These are phyloP conservation scores for Auriculariales sp. DNA, from an alignment of 768 basidiomycete genomes.

Conservation along the genomic window DNA sequence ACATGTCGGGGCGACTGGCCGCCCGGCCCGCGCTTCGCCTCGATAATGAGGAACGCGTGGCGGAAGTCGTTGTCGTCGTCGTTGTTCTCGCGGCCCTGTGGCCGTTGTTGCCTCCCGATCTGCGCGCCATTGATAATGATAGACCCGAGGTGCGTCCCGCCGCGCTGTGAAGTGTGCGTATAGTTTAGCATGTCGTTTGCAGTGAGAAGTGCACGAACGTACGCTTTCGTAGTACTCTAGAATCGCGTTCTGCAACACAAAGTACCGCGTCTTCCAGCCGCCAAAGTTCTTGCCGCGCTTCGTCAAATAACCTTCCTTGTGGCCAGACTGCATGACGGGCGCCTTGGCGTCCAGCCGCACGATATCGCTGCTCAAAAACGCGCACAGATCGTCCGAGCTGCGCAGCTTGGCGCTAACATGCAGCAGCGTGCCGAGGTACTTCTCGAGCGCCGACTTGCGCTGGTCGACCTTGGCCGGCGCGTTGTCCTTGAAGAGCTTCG, in stretches of 20 bases:
- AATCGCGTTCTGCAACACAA: constrained; percentile 79
- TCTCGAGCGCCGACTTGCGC: constrained; percentile 62
- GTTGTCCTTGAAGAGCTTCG: constrained; percentile 90
- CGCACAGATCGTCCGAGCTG: constrained; percentile 78
- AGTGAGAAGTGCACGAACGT: constrained; percentile 26
- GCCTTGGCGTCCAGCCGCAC: constrained; percentile 61
- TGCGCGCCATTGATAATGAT: constrained; percentile 86
- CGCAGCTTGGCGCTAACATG: constrained; percentile 71
- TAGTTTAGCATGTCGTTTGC: constrained; percentile 9
- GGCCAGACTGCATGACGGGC: constrained; percentile 63
- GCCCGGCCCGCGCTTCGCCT: constrained; percentile 59
- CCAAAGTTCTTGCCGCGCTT: constrained; percentile 97
- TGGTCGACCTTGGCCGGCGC: constrained; percentile 95
- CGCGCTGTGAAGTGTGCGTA: constrained; percentile 38
- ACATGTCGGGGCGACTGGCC: constrained; percentile 73
- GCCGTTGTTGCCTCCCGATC: constrained; percentile 84
- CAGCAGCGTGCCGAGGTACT: constrained; percentile 74
- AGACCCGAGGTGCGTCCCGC: constrained; percentile 81
- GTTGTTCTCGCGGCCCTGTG: constrained; percentile 29
- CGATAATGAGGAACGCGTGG: constrained; percentile 95
- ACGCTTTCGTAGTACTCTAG: constrained; percentile 95
- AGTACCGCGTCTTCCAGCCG: constrained; percentile 93
- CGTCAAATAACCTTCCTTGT: constrained; percentile 92
- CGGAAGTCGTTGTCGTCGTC: constrained; percentile 90
- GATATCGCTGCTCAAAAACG: constrained; percentile 85